phyloP scores from a whole-genome alignment of 2,329 filamentous ascomycete genomes.

The Cordyceps farinosa region DNA sequence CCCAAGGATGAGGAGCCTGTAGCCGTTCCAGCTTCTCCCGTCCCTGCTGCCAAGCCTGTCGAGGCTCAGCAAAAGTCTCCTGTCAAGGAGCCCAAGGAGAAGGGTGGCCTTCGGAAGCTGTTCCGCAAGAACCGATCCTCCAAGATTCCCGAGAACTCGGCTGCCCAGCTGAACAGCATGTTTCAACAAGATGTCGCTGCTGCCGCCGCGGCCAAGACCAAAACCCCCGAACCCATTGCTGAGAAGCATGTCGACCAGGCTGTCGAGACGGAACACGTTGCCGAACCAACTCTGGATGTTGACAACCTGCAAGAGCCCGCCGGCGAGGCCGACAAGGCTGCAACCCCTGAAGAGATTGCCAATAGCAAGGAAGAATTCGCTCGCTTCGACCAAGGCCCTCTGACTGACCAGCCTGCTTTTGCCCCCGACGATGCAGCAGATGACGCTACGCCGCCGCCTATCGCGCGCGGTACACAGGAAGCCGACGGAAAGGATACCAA shows the following conservation, averaged over 20 bases:
- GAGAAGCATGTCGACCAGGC: neutral
- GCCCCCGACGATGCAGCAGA: slow-evolving; percentile 58
- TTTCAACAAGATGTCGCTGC: slow-evolving; percentile 37
- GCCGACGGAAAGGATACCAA: neutral
- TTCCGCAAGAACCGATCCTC: slow-evolving; percentile 62
- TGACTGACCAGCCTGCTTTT: slow-evolving; percentile 83
- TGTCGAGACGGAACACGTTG: neutral
- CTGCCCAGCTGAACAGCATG: slow-evolving; percentile 49
- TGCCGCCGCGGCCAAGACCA: slow-evolving; percentile 22
- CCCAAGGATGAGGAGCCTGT: slow-evolving; percentile 24
- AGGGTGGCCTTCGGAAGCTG: slow-evolving; percentile 59
- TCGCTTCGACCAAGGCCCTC: slow-evolving; percentile 83
- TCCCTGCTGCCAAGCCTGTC: slow-evolving; percentile 23
- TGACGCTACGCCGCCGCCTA: slow-evolving; percentile 50
- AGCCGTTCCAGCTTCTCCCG: slow-evolving; percentile 25
- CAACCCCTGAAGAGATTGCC: slow-evolving; percentile 55
- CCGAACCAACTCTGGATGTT: slow-evolving; percentile 9
- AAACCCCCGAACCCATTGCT: slow-evolving; percentile 24
- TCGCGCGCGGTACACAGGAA: slow-evolving; percentile 39
- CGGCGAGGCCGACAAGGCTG: slow-evolving; percentile 49
- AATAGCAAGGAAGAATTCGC: slow-evolving; percentile 60
- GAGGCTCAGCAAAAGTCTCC: slow-evolving; percentile 13
- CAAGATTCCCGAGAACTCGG: slow-evolving; percentile 53
- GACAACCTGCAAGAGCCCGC: slow-evolving; percentile 1
- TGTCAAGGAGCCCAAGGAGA: slow-evolving; percentile 38